phyloP scores from a whole-genome alignment of 1,284 basidiomycete genomes.

The Gastroboletus turbinatus region DNA sequence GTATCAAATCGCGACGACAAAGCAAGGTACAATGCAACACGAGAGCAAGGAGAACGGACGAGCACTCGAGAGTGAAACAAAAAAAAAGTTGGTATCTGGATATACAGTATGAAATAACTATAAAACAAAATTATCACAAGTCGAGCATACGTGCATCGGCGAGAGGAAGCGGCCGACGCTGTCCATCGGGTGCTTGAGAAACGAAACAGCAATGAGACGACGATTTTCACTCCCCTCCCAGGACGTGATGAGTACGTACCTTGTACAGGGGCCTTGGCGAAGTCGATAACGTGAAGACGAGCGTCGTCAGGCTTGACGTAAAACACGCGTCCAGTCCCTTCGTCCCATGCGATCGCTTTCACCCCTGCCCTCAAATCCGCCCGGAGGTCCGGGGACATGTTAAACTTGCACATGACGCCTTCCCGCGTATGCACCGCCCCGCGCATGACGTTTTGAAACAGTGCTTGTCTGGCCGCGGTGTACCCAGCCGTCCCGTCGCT shows the following conservation, averaged over 20 bases:
- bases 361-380: conserved; percentile 25
- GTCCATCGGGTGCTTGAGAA: conserved; percentile 27
- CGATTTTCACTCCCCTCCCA: background rate
- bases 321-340: conserved; percentile 42
- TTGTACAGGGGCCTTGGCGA: conserved; percentile 37
- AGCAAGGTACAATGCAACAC: background rate
- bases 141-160: conserved; percentile 35
- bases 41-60: background rate
- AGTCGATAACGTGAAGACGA: conserved; percentile 39
- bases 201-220: background rate
- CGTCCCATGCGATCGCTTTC: conserved; percentile 43
- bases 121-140: conserved; percentile 17
- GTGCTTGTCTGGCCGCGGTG: conserved; percentile 13
- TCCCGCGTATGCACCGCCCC: conserved; percentile 15
- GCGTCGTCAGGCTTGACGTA: conserved; percentile 33
- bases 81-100: background rate
- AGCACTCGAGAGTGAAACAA: background rate
- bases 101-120: background rate
- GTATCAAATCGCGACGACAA: background rate
- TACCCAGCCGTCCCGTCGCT: conserved; percentile 19
- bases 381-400: conserved; percentile 18
- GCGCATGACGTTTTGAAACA: conserved; percentile 24
- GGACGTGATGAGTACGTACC: conserved; percentile 21
- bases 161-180: conserved; percentile 32
- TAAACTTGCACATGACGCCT: conserved; percentile 27